Evolutionary conservation across 1,284 basidiomycete species (phyloP).

Genomic region (Inonotus hispidus): DNA sequence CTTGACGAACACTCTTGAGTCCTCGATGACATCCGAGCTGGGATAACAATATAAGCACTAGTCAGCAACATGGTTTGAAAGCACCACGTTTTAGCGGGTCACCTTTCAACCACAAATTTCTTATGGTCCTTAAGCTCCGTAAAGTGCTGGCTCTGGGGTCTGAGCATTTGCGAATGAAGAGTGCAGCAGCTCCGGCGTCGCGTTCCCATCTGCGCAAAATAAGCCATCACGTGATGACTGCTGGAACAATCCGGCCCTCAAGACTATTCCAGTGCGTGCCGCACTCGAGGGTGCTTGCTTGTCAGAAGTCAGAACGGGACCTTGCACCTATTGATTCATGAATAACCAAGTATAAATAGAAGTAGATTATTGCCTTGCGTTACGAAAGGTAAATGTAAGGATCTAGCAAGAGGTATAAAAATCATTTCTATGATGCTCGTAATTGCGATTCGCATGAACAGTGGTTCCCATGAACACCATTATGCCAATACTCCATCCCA

Average conservation of each 20-base stretch:
- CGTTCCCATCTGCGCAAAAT: neutral
- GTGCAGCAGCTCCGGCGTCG: neutral
- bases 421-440: neutral
- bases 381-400: too few species aligned
- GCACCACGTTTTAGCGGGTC: neutral
- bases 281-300: too few species aligned
- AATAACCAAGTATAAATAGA: too few species aligned
- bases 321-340: too few species aligned
- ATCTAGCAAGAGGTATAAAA: too few species aligned
- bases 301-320: too few species aligned
- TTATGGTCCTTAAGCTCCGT: constrained; percentile 6
- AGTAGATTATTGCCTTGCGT: too few species aligned
- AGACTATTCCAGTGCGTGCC: too few species aligned
- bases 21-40: constrained; percentile 71
- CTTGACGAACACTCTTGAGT: constrained; percentile 59
- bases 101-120: constrained; percentile 32
- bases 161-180: neutral
- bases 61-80: neutral
- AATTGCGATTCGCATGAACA: constrained; percentile 7
- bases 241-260: neutral
- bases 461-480: constrained; percentile 12
- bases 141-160: constrained; percentile 10
- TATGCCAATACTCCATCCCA: constrained; percentile 17
- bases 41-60: neutral
- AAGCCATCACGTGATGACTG: neutral